Base-by-base conservation (phyloP, 2,329 filamentous ascomycete species). In the Curvularia spicifera region DNA sequence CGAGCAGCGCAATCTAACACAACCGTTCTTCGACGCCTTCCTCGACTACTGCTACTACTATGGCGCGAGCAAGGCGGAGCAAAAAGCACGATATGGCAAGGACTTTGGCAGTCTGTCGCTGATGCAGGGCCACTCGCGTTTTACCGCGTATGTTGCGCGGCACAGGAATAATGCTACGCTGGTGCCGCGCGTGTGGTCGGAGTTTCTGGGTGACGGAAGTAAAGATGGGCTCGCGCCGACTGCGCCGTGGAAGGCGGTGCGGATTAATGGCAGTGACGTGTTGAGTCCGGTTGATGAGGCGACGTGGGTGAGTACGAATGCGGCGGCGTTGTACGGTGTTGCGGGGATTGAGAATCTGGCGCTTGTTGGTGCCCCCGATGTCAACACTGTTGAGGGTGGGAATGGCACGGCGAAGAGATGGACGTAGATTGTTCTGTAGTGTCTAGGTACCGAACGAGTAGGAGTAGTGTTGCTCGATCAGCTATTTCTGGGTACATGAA, bases 1-100 rank as follows among this genome's bases (percentile, higher is more conserved):
- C 1, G 51, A 59, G 10, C 52, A 78, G 13, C 80, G 77, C 2
- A 75, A 78, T 0, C 78, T 81, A 2, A 83, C 84, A 0, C 64
- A 76, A 8, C 80, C 79, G 0, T 87, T 88, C 68, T 77, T 82
- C 48, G 70, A 81, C 6, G 83, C 81, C 0, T 88, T 84, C 81
- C 73, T 87, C 1, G 85, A 87, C 49, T 88, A 88, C 72, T 85
- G 84, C 66, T 83, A 82, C 68, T 86, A 85, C 71, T 88, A 85
- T 64, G 77, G 78, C 8, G 85, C 83, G 0, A 66, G 78, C 0
- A 70, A 73, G 0, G 79, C 74, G 0, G 83, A 86, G 71, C 85
- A 88, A 69, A 71, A 66, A 1, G 78, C 80, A 1, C 79, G 84
- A 0, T 88, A 87, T 60, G 85, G 85, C 6, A 67, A 69, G 1